Evolutionary conservation across 495 filamentous ascomycete species (phyloP).

Genomic region (Talaromyces trachyspermus): DNA sequence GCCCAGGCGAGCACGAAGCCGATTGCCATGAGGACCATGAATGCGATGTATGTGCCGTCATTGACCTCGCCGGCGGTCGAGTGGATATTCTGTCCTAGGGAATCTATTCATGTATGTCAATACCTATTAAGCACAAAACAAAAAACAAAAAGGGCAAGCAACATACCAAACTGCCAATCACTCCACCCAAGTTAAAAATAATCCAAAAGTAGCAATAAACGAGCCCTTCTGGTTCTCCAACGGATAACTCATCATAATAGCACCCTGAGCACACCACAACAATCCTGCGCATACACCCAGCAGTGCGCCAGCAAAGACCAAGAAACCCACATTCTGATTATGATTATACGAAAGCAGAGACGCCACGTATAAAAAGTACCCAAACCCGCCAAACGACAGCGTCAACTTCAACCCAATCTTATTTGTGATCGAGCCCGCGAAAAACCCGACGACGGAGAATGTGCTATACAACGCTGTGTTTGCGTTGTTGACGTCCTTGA

Average conservation of each 20-base stretch:
- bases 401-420: conserved; percentile 66
- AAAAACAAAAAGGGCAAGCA: too few relatives aligned
- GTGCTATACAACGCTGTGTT: conserved; percentile 71
- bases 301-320: conserved; percentile 51
- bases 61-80: conserved; percentile 52
- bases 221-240: conserved; percentile 73
- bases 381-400: conserved; percentile 72
- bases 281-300: conserved; percentile 74
- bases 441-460: conserved; percentile 82
- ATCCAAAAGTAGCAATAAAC: conserved; percentile 90
- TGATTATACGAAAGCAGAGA: conserved; percentile 79
- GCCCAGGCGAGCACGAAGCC: conserved; percentile 66
- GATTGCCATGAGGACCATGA: conserved; percentile 76
- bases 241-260: conserved; percentile 94
- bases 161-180: conserved; percentile 73
- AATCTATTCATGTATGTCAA: too few relatives aligned
- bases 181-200: conserved; percentile 90
- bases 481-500: conserved; percentile 59
- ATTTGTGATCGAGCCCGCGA: conserved; percentile 74
- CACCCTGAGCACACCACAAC: conserved; percentile 87
- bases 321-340: conserved; percentile 52
- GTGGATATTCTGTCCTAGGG: conserved; percentile 74
- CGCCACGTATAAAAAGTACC: conserved; percentile 78
- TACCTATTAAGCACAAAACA: too few relatives aligned
- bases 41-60: conserved; percentile 85